Evolutionary conservation across 176 grass and related monocot genomes (phyloP).

Genomic region (Bothriochloa decipiens): DNA sequence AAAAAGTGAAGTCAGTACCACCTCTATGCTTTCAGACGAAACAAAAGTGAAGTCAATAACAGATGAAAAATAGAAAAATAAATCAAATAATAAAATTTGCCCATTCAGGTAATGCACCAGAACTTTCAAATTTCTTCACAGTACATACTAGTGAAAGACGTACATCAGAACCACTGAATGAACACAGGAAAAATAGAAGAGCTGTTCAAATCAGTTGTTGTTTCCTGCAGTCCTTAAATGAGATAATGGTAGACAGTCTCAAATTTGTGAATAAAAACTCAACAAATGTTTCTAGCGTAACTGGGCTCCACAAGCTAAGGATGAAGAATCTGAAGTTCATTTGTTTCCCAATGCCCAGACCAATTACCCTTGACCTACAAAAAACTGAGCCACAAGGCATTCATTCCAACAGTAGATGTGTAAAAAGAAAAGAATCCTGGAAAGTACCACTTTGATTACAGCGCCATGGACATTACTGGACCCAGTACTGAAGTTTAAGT

Average conservation of each 20-base stretch:
- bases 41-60: conserved; percentile 18
- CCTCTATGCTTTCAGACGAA: conserved; percentile 64
- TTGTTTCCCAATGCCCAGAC: conserved; percentile 9
- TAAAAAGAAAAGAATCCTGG: not conserved
- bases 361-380: not conserved
- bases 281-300: not conserved
- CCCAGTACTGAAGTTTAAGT: not conserved
- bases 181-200: not conserved
- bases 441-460: not conserved
- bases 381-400: not conserved
- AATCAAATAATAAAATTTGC: not conserved
- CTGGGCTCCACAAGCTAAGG: not conserved
- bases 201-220: not conserved
- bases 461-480: not conserved
- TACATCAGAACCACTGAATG: conserved; percentile 1
- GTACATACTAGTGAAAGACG: not conserved
- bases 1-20: conserved; percentile 48
- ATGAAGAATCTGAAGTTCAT: not conserved
- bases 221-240: not conserved
- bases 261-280: not conserved
- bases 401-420: not conserved
- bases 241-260: not conserved
- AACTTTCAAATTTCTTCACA: conserved; percentile 22
- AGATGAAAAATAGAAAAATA: conserved; percentile 1
- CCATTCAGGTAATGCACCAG: not conserved